These are phyloP conservation scores for Teratosphaeria destructans DNA, from an alignment of 2,329 filamentous ascomycete genomes.

Conservation along the genomic window DNA sequence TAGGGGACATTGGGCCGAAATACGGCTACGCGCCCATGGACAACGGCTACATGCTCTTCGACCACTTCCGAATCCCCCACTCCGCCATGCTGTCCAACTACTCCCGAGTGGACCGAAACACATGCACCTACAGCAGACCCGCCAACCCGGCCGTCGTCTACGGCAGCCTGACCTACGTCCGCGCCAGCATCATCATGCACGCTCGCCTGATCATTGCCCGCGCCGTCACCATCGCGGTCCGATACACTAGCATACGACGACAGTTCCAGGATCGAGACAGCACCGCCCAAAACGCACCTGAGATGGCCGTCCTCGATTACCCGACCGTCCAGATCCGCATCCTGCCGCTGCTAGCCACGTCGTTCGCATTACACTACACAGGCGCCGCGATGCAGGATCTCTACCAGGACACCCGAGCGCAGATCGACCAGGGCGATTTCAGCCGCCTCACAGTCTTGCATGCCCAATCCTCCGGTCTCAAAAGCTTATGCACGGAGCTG, in stretches of 20 bases:
- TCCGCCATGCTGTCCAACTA: conserved; percentile 41
- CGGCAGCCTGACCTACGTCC: conserved; percentile 40
- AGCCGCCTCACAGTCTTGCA: conserved; percentile 41
- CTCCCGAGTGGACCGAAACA: conserved; percentile 37
- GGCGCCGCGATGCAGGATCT: conserved; percentile 41
- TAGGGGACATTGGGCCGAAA: conserved; percentile 47
- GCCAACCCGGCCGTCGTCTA: conserved; percentile 41
- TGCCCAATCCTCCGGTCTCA: conserved; percentile 44
- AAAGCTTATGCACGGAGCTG: conserved; percentile 43
- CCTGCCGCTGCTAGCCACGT: conserved; percentile 42
- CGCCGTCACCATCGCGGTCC: conserved; percentile 43
- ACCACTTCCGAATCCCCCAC: conserved; percentile 37
- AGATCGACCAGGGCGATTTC: conserved; percentile 42
- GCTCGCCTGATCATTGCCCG: conserved; percentile 42
- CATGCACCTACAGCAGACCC: conserved; percentile 35
- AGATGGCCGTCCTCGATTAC: conserved; percentile 42
- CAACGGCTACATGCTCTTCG: conserved; percentile 42
- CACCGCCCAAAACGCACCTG: conserved; percentile 24
- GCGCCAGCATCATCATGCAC: conserved; percentile 39
- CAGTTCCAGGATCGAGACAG: conserved; percentile 43
- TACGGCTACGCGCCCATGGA: conserved; percentile 39
- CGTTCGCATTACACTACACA: conserved; percentile 40
- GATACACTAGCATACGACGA: conserved; percentile 39
- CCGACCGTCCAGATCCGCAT: conserved; percentile 46
- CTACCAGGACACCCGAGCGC: conserved; percentile 35